Base-by-base conservation (phyloP, 2,329 filamentous ascomycete genomes). In the Paracamarosporium sp. region DNA sequence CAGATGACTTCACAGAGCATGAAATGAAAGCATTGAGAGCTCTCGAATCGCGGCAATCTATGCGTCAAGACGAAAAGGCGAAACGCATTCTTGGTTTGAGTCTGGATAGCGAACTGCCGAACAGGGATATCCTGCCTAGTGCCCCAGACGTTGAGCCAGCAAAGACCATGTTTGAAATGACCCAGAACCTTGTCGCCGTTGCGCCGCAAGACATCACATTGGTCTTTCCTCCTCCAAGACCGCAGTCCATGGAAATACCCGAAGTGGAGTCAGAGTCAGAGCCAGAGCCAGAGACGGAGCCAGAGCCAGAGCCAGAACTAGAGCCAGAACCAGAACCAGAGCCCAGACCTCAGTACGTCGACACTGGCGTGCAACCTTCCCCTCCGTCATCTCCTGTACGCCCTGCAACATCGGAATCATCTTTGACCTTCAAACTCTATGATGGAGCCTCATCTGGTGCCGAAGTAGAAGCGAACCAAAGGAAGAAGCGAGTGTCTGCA, bases 301-400 rank as follows among this genome's bases (percentile, higher is more conserved):
- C 22, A 36, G 11, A 38, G 7, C 30, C 46, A 15, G 44, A 47
- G 17, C 51, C 33, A 22, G 28, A 47, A 27, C n/a, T 9, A 24
- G 17, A 35, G n/a, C 28, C 44, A 20, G 47, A 50, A 15, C 40
- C 35, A 25, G 27, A 30, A 11, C 30, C 33, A 36, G 57, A 50
- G 17, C 35, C 22, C 2, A 59, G 46, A 40, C 57, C 57, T n/a
- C 43, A 56, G 25, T 96, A 95, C 79, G 85, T 86, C 36, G 91
- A 96, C 69, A 85, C 84, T n/a, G 91, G 88, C 3, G 83, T 92
- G 30, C 93, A 97, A 74, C 95, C 86, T 69, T 95, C 92, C 31
- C 93, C 92, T 44, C 92, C 92, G 1, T 84, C 89, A 3, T 96
- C 92, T 2, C 92, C 92, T 55, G 80, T 80, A 22, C 62, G 74